phyloP scores from a whole-genome alignment of 208 protist genomes.

The Balamuthia mandrillaris region DNA sequence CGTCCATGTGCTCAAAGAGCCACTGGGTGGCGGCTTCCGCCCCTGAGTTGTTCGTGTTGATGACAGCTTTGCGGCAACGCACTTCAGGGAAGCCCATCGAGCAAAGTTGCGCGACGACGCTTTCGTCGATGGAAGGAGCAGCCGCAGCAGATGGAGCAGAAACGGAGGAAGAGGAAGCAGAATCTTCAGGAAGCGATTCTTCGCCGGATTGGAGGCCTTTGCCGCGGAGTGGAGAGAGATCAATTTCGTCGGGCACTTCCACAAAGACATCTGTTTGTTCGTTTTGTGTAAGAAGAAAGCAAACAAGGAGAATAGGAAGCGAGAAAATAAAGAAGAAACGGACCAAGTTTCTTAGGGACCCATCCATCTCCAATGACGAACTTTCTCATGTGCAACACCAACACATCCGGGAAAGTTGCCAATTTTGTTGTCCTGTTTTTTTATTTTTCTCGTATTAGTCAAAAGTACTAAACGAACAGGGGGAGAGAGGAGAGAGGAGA shows the following conservation, averaged over 20 bases:
- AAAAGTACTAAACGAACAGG: too few species aligned
- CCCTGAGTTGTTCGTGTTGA: slow-evolving; percentile 41
- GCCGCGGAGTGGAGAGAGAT: slow-evolving; percentile 41
- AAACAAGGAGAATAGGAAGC: neutral
- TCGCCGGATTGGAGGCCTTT: slow-evolving; percentile 37
- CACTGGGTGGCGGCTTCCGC: slow-evolving; percentile 70
- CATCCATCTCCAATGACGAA: slow-evolving; percentile 58
- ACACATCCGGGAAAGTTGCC: slow-evolving; percentile 54
- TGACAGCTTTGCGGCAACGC: slow-evolving; percentile 21
- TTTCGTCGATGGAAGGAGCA: neutral
- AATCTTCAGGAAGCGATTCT: slow-evolving; percentile 50
- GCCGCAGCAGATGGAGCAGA: neutral
- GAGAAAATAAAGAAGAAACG: neutral
- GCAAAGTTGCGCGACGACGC: slow-evolving; percentile 22
- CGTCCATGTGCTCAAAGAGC: slow-evolving; percentile 70
- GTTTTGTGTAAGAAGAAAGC: slow-evolving; percentile 1
- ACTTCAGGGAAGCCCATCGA: slow-evolving; percentile 33
- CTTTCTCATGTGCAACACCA: slow-evolving; percentile 61
- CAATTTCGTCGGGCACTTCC: slow-evolving; percentile 57
- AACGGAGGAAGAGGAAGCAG: too few species aligned
- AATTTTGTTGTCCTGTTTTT: slow-evolving; percentile 49
- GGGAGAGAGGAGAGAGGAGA: neutral
- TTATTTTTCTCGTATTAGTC: neutral
- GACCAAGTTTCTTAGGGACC: slow-evolving; percentile 62
- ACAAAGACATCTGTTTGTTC: slow-evolving; percentile 49